Evolutionary conservation across 2,329 filamentous ascomycete species (phyloP), one percentile per base, ranked within the genome.

Genomic region (Thelonectria olida): DNA sequence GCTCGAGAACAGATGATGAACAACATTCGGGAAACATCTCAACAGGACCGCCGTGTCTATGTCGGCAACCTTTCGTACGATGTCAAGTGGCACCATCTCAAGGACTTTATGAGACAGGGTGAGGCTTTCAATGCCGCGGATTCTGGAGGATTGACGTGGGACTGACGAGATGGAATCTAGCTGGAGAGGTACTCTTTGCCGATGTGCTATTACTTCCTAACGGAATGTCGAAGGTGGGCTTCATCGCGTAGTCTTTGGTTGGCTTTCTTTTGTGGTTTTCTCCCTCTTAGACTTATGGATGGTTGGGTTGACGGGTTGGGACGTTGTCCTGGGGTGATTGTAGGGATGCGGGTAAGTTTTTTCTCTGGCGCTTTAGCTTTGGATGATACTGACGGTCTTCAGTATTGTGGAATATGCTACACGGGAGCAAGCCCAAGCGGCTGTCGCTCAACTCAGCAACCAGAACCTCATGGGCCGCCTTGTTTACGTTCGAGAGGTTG

Each of bases 151-250:
- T 64, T 65, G 59, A 62, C 66, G 61, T 63, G 69, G 72, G 66
- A 73, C 81, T 83, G 75, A 83, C 79, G 70, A 72, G 67, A 62
- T 58, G 68, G 69, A 55, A 72, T 76, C 61, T 82, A 98, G 96
- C 96, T 85, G 96, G 96, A 88, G 95, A 98, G 82, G 96, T 99
- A 80, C 89, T 98, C 84, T 99, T 97, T 85, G 96, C 96, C 85
- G 96, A 99, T 88, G 96, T 99, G 78, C 90, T 99, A 83, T 87
- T 97, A 82, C 93, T 99, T 90, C 96, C 96, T 78, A 99, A 99
- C 88, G 96, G 96, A 94, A 99, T 99, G 96, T 98, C 95, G 92
- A 99, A 99, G 95, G 95, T 98, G 94, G 93, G 92, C 93, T 89
- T 90, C 87, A 91, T 92, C 85, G 89, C 84, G 86, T 94, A 91